These are phyloP conservation scores for Blepharisma japonicum DNA, from an alignment of 73 alveolate genomes.

Conservation along the genomic window DNA sequence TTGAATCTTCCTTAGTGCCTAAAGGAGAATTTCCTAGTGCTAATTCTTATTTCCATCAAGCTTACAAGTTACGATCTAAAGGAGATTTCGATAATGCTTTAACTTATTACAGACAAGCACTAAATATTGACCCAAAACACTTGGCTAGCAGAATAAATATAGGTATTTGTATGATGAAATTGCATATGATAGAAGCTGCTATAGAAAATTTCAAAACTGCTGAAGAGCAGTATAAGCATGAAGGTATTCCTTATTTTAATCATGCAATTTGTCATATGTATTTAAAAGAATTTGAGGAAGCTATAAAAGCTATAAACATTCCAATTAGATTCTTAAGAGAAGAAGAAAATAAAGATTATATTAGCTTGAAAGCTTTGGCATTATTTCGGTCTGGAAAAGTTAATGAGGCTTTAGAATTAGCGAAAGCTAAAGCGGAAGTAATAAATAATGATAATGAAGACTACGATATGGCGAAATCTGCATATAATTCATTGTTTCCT, in stretches of 20 bases:
- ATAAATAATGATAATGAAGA: too few species aligned
- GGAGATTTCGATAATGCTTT: constrained; percentile 25
- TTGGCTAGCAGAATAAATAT: neutral
- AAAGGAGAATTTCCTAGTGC: neutral
- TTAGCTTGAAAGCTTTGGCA: neutral
- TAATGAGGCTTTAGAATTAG: neutral
- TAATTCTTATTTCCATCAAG: neutral
- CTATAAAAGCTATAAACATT: neutral
- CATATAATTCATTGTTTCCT: too few species aligned
- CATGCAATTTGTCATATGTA: neutral
- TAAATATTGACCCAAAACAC: neutral
- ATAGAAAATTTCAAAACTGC: neutral
- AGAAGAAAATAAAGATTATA: neutral
- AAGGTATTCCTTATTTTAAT: neutral
- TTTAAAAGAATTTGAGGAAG: neutral
- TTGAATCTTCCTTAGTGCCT: neutral
- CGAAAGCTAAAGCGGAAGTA: too few species aligned
- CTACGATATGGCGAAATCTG: too few species aligned
- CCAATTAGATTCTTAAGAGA: neutral
- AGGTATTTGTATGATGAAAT: neutral
- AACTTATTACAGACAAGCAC: neutral
- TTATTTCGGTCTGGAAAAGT: constrained; percentile 13
- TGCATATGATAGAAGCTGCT: neutral
- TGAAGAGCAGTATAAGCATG: neutral
- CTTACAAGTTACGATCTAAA: neutral